Evolutionary conservation across 2,329 filamentous ascomycete genomes (phyloP).

Genomic region (Aurifilum marmelostoma): DNA sequence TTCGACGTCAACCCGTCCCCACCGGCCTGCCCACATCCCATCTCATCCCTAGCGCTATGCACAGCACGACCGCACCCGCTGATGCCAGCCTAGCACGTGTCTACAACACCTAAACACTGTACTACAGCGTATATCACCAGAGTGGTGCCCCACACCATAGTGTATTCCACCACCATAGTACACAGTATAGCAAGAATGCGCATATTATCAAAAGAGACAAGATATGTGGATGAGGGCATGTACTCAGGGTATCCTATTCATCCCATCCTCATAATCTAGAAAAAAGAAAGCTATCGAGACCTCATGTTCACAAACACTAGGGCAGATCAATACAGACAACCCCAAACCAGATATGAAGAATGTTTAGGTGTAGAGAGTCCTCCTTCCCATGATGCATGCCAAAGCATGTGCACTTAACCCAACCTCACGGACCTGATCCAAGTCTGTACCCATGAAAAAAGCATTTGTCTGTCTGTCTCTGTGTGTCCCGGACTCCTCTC

Average conservation of each 20-base stretch:
- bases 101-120: neutral
- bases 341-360: neutral
- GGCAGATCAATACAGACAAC: neutral
- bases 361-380: neutral
- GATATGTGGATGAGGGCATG: no score
- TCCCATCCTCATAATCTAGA: neutral
- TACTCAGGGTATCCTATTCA: neutral
- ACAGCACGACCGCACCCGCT: neutral
- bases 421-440: neutral
- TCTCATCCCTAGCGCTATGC: neutral
- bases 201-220: neutral
- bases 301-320: neutral
- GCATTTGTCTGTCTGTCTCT: neutral
- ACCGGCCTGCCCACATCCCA: neutral
- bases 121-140: neutral
- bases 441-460: neutral
- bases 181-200: neutral
- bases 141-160: no score
- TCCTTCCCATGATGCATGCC: neutral
- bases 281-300: neutral
- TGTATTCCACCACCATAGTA: neutral
- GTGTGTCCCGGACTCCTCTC: neutral
- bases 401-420: neutral
- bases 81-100: neutral
- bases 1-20: neutral